Evolutionary conservation across 306 rosid genomes (phyloP).

Genomic region (Fragaria ananassa): DNA sequence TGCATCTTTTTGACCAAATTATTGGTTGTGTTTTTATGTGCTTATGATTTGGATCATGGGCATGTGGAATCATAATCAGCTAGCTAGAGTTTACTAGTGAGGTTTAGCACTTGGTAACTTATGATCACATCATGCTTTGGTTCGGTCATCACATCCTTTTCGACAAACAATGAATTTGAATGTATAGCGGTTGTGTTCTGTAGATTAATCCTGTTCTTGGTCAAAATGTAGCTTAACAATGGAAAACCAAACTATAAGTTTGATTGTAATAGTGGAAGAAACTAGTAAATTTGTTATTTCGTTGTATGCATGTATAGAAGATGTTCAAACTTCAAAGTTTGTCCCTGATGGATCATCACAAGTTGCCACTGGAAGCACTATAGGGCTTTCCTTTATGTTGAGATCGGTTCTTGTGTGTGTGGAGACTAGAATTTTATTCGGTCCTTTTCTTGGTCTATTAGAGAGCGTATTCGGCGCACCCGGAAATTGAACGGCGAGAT

Average conservation of each 20-base stretch:
- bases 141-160: background rate
- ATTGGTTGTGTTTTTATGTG: background rate
- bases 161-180: background rate
- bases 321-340: background rate
- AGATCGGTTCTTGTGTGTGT: background rate
- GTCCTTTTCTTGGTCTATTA: background rate
- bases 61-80: background rate
- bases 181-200: background rate
- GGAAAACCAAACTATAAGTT: background rate
- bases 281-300: background rate
- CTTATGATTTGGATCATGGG: background rate
- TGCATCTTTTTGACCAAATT: background rate
- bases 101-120: background rate
- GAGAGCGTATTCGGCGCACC: too few species aligned
- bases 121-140: background rate
- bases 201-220: background rate
- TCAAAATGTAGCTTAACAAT: background rate
- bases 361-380: background rate
- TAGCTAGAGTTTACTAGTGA: background rate
- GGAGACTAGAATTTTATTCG: background rate
- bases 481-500: too few species aligned
- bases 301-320: background rate
- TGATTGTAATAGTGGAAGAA: background rate
- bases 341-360: background rate
- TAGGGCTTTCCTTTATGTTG: background rate